Conservation (phyloP, 345 rosid genomes). For the Xanthoceras sorbifolium region DNA sequence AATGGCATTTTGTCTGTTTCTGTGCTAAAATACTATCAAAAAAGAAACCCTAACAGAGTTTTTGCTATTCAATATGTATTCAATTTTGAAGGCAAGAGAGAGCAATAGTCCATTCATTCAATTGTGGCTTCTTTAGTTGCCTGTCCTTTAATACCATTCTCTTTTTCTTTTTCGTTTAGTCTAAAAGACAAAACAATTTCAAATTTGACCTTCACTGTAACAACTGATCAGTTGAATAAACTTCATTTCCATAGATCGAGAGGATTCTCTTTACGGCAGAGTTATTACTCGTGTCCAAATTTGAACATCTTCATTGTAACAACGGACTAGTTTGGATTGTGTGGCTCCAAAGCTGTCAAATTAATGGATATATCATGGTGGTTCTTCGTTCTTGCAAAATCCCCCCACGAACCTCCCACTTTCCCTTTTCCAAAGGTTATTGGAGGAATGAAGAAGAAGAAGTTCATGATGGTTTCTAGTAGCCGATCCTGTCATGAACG, state of each 20-base stretch:
- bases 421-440: not conserved
- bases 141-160: not conserved
- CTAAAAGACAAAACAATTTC: too few relatives aligned
- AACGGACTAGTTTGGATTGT: not conserved
- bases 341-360: not conserved
- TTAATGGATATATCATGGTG: not conserved
- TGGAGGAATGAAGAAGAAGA: not conserved
- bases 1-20: not conserved
- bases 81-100: not conserved
- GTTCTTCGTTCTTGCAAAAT: not conserved
- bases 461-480: conserved; percentile 1
- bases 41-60: not conserved
- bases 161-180: too few relatives aligned
- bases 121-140: not conserved
- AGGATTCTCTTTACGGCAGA: too few relatives aligned
- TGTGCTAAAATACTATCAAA: not conserved
- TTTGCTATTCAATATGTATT: not conserved
- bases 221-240: too few relatives aligned
- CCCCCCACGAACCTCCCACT: conserved; percentile 1
- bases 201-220: too few relatives aligned
- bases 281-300: not conserved
- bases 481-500: conserved; percentile 5
- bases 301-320: not conserved
- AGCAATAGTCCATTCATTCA: not conserved
- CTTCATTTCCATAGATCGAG: too few relatives aligned